Conservation (phyloP, 2,329 filamentous ascomycete genomes). For the Cladosporium sphaerospermum region DNA sequence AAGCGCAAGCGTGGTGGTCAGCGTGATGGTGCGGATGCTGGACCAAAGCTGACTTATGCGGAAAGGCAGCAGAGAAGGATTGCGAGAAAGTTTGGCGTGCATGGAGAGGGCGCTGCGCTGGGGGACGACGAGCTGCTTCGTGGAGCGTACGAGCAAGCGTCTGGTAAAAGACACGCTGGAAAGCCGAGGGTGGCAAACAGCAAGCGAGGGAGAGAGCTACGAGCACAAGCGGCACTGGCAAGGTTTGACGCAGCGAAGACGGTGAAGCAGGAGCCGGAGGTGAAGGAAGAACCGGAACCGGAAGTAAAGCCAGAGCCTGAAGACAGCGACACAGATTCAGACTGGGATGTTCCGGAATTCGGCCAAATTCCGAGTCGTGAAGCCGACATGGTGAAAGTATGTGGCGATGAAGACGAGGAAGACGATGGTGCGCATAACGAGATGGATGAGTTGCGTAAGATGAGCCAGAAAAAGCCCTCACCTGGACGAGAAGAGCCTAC, state of each 20-base stretch:
- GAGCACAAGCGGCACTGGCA: constrained; percentile 70
- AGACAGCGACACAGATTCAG: constrained; percentile 50
- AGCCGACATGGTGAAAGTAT: constrained; percentile 64
- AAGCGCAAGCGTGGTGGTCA: constrained; percentile 50
- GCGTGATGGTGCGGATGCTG: constrained; percentile 38
- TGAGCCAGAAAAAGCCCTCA: constrained; percentile 24
- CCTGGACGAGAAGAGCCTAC: background rate
- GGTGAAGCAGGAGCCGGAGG: constrained; percentile 30
- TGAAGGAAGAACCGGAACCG: constrained; percentile 30
- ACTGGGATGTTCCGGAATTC: constrained; percentile 45
- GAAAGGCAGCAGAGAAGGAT: constrained; percentile 69
- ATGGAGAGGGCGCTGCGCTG: constrained; percentile 64
- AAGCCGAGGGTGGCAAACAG: constrained; percentile 71
- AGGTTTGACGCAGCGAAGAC: constrained; percentile 54
- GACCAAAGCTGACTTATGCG: constrained; percentile 54
- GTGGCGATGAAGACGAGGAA: constrained; percentile 59
- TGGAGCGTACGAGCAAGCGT: constrained; percentile 55
- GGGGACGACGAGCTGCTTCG: constrained; percentile 64
- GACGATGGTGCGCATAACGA: constrained; percentile 55
- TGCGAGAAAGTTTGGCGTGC: constrained; percentile 73
- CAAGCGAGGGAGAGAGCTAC: constrained; percentile 65
- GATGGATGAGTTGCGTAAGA: constrained; percentile 58
- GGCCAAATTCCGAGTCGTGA: constrained; percentile 58
- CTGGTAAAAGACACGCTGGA: constrained; percentile 52
- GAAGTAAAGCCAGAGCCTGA: constrained; percentile 60